Conservation (phyloP, 345 rosid genomes). For the Citropsis articulata region DNA sequence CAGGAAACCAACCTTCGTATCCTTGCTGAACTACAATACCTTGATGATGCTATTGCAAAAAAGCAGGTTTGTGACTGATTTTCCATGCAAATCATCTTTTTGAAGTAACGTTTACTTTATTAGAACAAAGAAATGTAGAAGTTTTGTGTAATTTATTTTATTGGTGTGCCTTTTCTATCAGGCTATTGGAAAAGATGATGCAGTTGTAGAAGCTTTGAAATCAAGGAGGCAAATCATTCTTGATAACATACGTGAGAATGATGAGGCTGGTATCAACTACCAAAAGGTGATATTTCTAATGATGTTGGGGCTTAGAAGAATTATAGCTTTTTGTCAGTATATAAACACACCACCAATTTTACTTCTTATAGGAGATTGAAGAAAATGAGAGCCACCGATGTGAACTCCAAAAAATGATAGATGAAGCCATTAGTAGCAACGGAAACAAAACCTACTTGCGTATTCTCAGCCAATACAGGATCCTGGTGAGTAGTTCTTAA, state of each 20-base stretch:
- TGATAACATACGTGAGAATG: conserved; percentile 95
- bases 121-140: neutral
- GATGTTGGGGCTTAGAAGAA: neutral
- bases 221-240: conserved; percentile 87
- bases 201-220: conserved; percentile 56
- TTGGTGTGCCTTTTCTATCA: conserved; percentile 17
- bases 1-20: conserved; percentile 82
- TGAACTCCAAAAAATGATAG: conserved; percentile 78
- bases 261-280: conserved; percentile 82
- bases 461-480: conserved; percentile 84
- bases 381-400: conserved; percentile 79
- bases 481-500: conserved; percentile 65
- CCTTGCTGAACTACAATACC: conserved; percentile 75
- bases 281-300: conserved; percentile 51
- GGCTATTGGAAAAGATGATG: conserved; percentile 63
- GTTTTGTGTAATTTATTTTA: neutral
- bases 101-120: neutral
- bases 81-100: neutral
- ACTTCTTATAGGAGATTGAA: conserved; percentile 65
- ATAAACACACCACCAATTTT: conserved; percentile 11
- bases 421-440: conserved; percentile 74
- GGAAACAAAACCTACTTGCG: conserved; percentile 84
- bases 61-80: conserved; percentile 50
- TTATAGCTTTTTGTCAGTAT: conserved; percentile 3
- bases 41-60: conserved; percentile 80